A percentile compares a stretch with the other conserved stretches of the same genome.
Conservation (phyloP, 768 basidiomycete species). For the Auricularia heimuer region DNA sequence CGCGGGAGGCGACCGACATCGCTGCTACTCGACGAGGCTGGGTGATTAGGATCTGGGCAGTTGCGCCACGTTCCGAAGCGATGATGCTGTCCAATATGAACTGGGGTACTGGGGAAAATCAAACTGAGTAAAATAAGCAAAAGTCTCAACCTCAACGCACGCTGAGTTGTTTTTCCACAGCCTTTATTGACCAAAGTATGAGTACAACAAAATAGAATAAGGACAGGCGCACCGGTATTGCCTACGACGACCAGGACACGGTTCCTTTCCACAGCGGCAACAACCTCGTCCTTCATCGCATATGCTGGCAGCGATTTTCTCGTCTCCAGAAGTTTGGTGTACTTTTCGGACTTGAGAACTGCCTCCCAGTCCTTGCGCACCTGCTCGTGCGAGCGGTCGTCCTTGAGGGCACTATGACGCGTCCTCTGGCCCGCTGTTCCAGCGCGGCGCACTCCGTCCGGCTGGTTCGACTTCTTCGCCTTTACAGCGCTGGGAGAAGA, state of each 20-base stretch:
- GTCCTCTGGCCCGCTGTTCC: not conserved
- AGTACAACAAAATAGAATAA: not conserved
- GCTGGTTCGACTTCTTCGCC: conserved; percentile 16
- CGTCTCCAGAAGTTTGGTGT: conserved; percentile 41
- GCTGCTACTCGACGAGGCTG: conserved; percentile 87
- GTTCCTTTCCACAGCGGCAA: conserved; percentile 44
- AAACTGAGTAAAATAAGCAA: not conserved
- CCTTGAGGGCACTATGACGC: conserved; percentile 10
- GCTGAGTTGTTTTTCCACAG: conserved; percentile 85
- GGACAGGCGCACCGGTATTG: conserved; percentile 55
- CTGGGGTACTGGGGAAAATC: conserved; percentile 54
- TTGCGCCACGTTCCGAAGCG: conserved; percentile 43
- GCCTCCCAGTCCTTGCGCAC: conserved; percentile 45
- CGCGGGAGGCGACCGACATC: conserved; percentile 78
- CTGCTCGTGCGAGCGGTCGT: conserved; percentile 36
- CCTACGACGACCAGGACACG: conserved; percentile 79
- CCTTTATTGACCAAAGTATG: conserved; percentile 31
- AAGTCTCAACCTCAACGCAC: conserved; percentile 27
- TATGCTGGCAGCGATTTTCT: conserved; percentile 72
- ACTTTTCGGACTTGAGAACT: conserved; percentile 37
- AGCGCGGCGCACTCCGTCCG: conserved; percentile 11
- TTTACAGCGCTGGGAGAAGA: conserved; percentile 20
- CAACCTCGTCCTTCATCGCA: conserved; percentile 50
- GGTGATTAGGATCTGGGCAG: conserved; percentile 71
- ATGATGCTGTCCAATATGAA: conserved; percentile 84